Base-by-base conservation (phyloP, 768 basidiomycete species). In the Filobasidium floriforme region DNA sequence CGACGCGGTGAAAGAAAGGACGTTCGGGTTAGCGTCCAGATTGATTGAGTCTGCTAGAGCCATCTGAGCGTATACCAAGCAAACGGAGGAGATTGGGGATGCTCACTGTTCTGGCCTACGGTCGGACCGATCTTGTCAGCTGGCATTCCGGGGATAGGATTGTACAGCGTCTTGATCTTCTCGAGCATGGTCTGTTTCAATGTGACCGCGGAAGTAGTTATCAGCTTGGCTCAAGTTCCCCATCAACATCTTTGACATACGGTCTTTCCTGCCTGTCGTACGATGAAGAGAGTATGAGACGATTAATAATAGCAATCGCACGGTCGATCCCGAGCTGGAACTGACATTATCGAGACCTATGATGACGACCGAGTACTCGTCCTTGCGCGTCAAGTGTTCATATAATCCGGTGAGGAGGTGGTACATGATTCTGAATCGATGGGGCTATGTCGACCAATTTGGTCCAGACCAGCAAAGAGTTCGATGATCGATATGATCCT, bases 91-190 rank as follows among this genome's bases (percentile, higher is more conserved):
- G n/a, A 19, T 18, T 37, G 24, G 7, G 37, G 22, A 28, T 19
- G 22, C 89, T 70, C 69, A 94, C 94, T 94, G 79, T 98, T 98
- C 80, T 98, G 94, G 0, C 96, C 96, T 2, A 99, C 89, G 0
- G 96, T 99, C 1, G 96, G 96, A 0, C 84, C 90, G 71, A 99
- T 97, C 80, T 92, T 96, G 71, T 91, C 88, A 0, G 93, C 87
- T 43, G 89, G 82, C n/a, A 96, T 84, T 0, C 90, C 90, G 0
- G 92, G 92, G 0, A 84, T 85, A 44, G 89, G 85, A 75, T 87
- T 94, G 76, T 93, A 97, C 0, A 90, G 79, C 0, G 89, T 91
- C 82, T 97, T 98, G 66, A 97, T 92, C 77, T 87, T 89, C 81
- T 97, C 93, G 51, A 96, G 82, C 68, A 92, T 80, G 0, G 89